A percentile compares a stretch with the other conserved stretches of the same genome.
Conservation (phyloP, 768 basidiomycete genomes). For the Podaxis carcinomalis region DNA sequence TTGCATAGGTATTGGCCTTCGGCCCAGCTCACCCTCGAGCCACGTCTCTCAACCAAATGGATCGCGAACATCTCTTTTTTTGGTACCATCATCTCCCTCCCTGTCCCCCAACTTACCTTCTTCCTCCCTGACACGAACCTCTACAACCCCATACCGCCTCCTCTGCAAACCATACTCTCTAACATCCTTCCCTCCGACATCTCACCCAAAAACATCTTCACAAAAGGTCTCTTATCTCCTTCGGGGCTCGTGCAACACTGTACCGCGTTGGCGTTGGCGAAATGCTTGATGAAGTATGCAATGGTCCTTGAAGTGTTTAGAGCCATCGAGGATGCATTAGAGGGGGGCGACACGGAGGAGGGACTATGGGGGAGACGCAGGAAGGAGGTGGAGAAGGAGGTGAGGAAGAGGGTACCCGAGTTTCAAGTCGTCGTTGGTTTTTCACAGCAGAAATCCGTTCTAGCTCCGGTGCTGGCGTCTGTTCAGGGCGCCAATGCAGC, state of each 20-base stretch:
- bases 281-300: conserved; percentile 70
- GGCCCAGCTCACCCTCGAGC: conserved; percentile 71
- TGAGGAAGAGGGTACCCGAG: conserved; percentile 75
- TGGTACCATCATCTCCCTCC: conserved; percentile 71
- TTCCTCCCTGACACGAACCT: conserved; percentile 41
- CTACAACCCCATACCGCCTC: conserved; percentile 73
- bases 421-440: conserved; percentile 84
- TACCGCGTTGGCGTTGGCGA: conserved; percentile 71
- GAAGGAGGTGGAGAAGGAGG: conserved; percentile 71
- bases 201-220: conserved; percentile 68
- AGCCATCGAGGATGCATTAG: conserved; percentile 48
- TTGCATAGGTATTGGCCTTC: conserved; percentile 65
- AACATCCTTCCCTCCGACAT: conserved; percentile 74
- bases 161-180: conserved; percentile 64
- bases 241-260: conserved; percentile 82
- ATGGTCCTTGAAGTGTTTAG: conserved; percentile 45
- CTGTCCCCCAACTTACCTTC: conserved; percentile 64
- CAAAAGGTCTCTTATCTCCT: conserved; percentile 74
- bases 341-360: conserved; percentile 50
- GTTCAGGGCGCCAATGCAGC: conserved; percentile 1
- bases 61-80: conserved; percentile 85
- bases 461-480: conserved; percentile 2
- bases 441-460: conserved; percentile 50
- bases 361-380: conserved; percentile 72
- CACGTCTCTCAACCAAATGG: conserved; percentile 87